These are phyloP conservation scores for Exophiala sp. DNA, from an alignment of 2,329 filamentous ascomycete genomes.

Conservation along the genomic window DNA sequence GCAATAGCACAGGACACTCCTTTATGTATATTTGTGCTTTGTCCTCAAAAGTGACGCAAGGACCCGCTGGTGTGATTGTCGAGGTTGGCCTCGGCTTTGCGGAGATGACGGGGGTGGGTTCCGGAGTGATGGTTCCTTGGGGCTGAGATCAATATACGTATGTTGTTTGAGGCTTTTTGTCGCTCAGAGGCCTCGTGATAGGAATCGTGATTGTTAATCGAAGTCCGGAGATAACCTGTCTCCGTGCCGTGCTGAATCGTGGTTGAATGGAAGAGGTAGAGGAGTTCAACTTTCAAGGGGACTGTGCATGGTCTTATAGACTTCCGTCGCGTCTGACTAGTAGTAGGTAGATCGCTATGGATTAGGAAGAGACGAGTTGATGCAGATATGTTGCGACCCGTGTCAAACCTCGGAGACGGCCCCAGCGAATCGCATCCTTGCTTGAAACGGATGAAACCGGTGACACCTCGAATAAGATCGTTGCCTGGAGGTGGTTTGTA, in stretches of 20 bases:
- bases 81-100: constrained; percentile 9
- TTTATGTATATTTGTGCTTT: constrained; percentile 17
- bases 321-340: not conserved
- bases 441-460: constrained; percentile 21
- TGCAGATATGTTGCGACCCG: not conserved
- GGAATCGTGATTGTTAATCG: not conserved
- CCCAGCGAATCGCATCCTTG: constrained; percentile 15
- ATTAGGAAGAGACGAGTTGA: constrained; percentile 5
- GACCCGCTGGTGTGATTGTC: constrained; percentile 11
- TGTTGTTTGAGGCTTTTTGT: constrained; percentile 10
- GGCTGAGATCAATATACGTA: not conserved
- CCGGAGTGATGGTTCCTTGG: constrained; percentile 4
- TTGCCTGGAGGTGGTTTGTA: constrained; percentile 8
- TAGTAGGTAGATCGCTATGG: not conserved
- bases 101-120: constrained; percentile 19
- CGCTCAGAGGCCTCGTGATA: constrained; percentile 8
- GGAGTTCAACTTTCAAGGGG: not conserved
- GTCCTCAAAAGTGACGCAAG: constrained; percentile 19
- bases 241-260: too few species aligned
- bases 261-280: not conserved
- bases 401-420: not conserved
- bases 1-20: constrained; percentile 3
- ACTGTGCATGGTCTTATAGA: not conserved
- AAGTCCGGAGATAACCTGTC: not conserved
- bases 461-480: not conserved